Conservation (phyloP, 495 filamentous ascomycete genomes). For the Hypoxylon rickii region DNA sequence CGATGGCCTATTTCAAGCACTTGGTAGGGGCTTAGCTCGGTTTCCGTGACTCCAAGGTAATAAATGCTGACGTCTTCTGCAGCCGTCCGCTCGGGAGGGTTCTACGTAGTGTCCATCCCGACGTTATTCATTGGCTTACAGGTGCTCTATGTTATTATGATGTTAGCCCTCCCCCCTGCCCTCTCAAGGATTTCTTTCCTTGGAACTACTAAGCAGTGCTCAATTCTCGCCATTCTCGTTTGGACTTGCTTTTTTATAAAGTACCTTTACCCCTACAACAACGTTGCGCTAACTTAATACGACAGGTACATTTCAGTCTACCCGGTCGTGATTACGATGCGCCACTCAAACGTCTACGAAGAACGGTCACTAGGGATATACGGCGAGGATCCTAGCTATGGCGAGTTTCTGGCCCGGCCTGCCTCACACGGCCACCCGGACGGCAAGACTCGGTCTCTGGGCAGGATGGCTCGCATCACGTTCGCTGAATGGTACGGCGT, state of each 20-base stretch:
- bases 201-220: no score
- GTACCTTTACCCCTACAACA: no score
- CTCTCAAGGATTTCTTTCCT: no score
- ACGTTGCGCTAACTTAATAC: neutral
- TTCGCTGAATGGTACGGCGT: constrained; percentile 46
- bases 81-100: constrained; percentile 82
- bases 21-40: no score
- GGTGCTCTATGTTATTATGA: constrained; percentile 88
- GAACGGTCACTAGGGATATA: constrained; percentile 75
- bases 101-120: constrained; percentile 78
- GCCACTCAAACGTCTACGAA: constrained; percentile 68
- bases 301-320: constrained; percentile 71
- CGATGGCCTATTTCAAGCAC: constrained; percentile 82
- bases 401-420: constrained; percentile 17
- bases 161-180: constrained; percentile 45
- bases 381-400: constrained; percentile 46
- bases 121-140: constrained; percentile 73
- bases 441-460: constrained; percentile 31
- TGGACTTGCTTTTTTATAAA: no score
- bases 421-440: constrained; percentile 26
- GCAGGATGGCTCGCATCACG: constrained; percentile 35
- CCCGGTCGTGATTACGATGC: constrained; percentile 75
- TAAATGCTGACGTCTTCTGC: constrained; percentile 15
- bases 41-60: no score
- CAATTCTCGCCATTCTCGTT: no score